These are phyloP conservation scores for Castanea crenata DNA, from an alignment of 306 rosid species.

Conservation along the genomic window DNA sequence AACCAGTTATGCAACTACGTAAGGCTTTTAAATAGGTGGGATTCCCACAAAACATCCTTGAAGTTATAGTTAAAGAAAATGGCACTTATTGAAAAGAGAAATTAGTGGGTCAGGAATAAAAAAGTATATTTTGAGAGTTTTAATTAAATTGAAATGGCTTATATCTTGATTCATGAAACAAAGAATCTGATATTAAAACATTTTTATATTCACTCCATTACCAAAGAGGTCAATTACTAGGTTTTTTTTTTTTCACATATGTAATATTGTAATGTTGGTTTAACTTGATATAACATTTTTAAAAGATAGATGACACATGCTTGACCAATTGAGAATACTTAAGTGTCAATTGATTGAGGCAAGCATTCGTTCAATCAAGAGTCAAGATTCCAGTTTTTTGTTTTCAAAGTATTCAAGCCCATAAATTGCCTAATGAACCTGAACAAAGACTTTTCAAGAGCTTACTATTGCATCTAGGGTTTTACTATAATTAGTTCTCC, in stretches of 20 bases:
- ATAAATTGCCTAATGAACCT: too few relatives aligned
- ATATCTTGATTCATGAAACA: background rate
- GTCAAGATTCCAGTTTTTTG: too few relatives aligned
- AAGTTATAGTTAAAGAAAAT: background rate
- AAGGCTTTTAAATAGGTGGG: background rate
- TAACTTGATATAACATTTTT: background rate
- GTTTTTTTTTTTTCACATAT: background rate
- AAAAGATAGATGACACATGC: background rate
- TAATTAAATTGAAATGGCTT: background rate
- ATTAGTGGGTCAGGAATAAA: background rate
- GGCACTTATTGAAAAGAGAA: background rate
- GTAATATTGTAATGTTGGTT: background rate
- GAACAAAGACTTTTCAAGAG: too few relatives aligned
- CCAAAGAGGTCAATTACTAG: too few relatives aligned
- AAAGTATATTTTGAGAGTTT: background rate
- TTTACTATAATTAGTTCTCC: too few relatives aligned
- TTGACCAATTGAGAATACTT: too few relatives aligned
- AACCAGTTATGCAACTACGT: background rate
- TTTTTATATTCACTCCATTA: background rate
- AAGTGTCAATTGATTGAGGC: too few relatives aligned
- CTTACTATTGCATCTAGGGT: too few relatives aligned
- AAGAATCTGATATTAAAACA: background rate
- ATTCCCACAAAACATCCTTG: background rate
- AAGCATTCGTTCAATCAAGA: too few relatives aligned
- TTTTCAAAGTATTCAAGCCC: too few relatives aligned